Evolutionary conservation across 2,329 filamentous ascomycete genomes (phyloP).

Genomic region (Cadophora malorum): DNA sequence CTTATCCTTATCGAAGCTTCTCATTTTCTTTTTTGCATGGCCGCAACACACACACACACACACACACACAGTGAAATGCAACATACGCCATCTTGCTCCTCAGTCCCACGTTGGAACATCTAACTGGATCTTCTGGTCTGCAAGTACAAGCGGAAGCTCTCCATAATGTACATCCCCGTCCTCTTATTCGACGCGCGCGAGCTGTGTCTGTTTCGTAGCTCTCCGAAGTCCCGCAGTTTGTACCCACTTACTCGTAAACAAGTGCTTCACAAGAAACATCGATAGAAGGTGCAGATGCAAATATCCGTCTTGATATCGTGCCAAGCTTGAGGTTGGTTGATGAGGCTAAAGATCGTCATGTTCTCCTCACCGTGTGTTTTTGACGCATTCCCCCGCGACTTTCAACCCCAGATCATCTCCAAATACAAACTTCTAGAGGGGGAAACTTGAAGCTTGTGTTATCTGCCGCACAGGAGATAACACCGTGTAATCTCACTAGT

Average conservation of each 20-base stretch:
- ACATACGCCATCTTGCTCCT: not conserved
- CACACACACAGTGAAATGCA: no score
- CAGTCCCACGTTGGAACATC: not conserved
- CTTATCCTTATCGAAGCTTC: no score
- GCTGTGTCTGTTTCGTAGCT: not conserved
- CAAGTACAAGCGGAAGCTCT: not conserved
- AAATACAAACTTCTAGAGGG: not conserved
- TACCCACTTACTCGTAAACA: not conserved
- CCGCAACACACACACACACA: no score
- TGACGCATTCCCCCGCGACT: not conserved
- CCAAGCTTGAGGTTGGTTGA: not conserved
- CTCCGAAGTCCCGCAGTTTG: not conserved
- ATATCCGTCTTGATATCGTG: not conserved
- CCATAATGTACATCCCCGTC: not conserved
- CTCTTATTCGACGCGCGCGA: not conserved
- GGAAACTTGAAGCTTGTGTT: not conserved
- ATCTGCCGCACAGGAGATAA: not conserved
- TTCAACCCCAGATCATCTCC: conserved; percentile 1
- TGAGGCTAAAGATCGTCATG: conserved; percentile 5
- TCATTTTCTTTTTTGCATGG: no score
- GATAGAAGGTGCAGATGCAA: not conserved
- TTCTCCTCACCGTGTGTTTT: conserved; percentile 3
- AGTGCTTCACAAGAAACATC: not conserved
- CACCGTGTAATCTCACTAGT: not conserved
- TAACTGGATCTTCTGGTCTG: not conserved